phyloP scores from a whole-genome alignment of 2,329 filamentous ascomycete genomes.

The Scedosporium minutisporum region DNA sequence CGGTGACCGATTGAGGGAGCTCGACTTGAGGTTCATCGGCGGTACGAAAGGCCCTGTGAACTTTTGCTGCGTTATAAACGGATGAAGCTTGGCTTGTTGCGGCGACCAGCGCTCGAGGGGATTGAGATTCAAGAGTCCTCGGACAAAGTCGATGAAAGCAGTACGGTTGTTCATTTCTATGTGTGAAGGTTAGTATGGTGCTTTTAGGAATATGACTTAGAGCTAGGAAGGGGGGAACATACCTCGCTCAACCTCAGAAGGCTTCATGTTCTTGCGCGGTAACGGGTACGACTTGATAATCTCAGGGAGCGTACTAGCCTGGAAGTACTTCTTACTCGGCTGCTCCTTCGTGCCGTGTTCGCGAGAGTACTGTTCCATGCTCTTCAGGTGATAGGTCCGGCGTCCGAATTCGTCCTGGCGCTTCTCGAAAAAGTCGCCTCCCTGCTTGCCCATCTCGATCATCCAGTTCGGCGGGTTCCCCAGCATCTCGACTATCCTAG shows the following conservation, averaged over 20 bases:
- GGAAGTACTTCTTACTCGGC: slow-evolving; percentile 99
- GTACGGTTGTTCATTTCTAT: slow-evolving; percentile 96
- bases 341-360: slow-evolving; percentile 97
- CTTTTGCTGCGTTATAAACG: slow-evolving; percentile 97
- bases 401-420: slow-evolving; percentile 82
- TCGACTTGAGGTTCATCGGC: slow-evolving; percentile 90
- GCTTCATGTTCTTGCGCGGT: slow-evolving; percentile 99
- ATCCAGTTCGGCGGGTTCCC: slow-evolving; percentile 97
- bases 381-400: slow-evolving; percentile 84
- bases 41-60: slow-evolving; percentile 94
- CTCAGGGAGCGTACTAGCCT: slow-evolving; percentile 83
- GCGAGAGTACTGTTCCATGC: slow-evolving; percentile 93
- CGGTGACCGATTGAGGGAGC: slow-evolving; percentile 74
- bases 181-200: neutral
- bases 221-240: slow-evolving; percentile 12
- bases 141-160: slow-evolving; percentile 96
- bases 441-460: slow-evolving; percentile 97
- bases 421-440: slow-evolving; percentile 91
- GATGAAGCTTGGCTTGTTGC: slow-evolving; percentile 92
- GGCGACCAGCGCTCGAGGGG: slow-evolving; percentile 95
- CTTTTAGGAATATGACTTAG: neutral
- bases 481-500: slow-evolving; percentile 95
- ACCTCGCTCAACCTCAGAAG: slow-evolving; percentile 93
- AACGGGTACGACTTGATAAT: slow-evolving; percentile 98
- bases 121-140: slow-evolving; percentile 86